These are phyloP conservation scores for Drosera spatulata DNA, from an alignment of 179 eudicot species.

Conservation along the genomic window DNA sequence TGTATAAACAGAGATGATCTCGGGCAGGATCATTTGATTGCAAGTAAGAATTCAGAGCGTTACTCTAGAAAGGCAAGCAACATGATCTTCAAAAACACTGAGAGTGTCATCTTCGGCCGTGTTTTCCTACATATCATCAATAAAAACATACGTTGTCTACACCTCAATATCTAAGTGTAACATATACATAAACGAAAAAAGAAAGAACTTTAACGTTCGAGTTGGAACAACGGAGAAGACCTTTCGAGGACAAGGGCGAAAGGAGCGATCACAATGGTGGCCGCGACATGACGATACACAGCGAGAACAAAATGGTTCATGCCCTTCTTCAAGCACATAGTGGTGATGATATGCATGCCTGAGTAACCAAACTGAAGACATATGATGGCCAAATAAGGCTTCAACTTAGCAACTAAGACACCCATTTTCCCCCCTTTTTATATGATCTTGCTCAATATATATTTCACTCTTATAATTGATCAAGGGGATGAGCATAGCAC, in stretches of 20 bases:
- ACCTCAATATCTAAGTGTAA: neutral
- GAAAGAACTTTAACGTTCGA: neutral
- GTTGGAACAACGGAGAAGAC: constrained; percentile 17
- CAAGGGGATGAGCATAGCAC: too few relatives aligned
- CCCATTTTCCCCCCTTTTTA: too few relatives aligned
- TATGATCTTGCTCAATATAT: too few relatives aligned
- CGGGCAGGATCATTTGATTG: too few relatives aligned
- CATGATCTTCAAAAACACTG: constrained; percentile 50
- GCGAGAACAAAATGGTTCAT: too few relatives aligned
- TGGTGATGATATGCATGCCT: constrained; percentile 56
- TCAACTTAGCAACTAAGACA: constrained; percentile 25
- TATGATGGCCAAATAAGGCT: constrained; percentile 51
- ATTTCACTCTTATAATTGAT: too few relatives aligned
- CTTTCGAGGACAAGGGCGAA: constrained; percentile 57
- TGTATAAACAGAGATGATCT: neutral
- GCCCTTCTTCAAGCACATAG: constrained; percentile 48
- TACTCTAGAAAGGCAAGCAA: constrained; percentile 72
- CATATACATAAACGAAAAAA: neutral
- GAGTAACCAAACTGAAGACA: constrained; percentile 58
- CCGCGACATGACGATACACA: constrained; percentile 58
- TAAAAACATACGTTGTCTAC: neutral
- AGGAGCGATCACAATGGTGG: constrained; percentile 53
- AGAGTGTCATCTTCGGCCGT: constrained; percentile 78
- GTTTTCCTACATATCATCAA: constrained; percentile 42
- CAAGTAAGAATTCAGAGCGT: constrained; percentile 4